phyloP scores from a whole-genome alignment of 2,329 filamentous ascomycete species.

The Neurospora sp. region DNA sequence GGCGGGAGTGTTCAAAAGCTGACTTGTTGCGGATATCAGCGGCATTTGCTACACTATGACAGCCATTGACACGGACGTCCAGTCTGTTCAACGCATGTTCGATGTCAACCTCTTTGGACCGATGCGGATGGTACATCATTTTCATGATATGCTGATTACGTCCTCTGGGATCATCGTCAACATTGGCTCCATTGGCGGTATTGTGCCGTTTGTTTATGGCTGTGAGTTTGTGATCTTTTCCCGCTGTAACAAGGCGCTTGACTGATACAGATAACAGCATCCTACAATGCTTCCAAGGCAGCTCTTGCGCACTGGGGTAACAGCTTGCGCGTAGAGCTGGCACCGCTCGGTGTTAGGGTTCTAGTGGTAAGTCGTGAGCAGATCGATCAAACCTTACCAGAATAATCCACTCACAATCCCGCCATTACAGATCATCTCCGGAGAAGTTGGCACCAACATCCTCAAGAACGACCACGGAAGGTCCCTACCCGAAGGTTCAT shows the following conservation, averaged over 20 bases:
- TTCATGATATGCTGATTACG: neutral
- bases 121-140: neutral
- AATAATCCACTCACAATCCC: neutral
- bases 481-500: neutral
- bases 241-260: too few species aligned
- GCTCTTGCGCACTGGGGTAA: neutral
- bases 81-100: neutral
- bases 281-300: neutral
- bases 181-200: neutral
- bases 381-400: fast-evolving
- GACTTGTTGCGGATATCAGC: neutral
- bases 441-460: neutral
- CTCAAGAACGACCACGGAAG: neutral
- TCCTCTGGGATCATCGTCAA: neutral
- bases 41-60: neutral
- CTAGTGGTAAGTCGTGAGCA: neutral
- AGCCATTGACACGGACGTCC: neutral
- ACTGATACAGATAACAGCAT: neutral
- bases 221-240: neutral
- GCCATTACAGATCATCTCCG: neutral
- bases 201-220: neutral
- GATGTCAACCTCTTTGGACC: neutral
- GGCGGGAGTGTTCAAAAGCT: too few species aligned
- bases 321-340: neutral
- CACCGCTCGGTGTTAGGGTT: neutral